phyloP scores from a whole-genome alignment of 495 filamentous ascomycete genomes.

The Monascus purpureus region DNA sequence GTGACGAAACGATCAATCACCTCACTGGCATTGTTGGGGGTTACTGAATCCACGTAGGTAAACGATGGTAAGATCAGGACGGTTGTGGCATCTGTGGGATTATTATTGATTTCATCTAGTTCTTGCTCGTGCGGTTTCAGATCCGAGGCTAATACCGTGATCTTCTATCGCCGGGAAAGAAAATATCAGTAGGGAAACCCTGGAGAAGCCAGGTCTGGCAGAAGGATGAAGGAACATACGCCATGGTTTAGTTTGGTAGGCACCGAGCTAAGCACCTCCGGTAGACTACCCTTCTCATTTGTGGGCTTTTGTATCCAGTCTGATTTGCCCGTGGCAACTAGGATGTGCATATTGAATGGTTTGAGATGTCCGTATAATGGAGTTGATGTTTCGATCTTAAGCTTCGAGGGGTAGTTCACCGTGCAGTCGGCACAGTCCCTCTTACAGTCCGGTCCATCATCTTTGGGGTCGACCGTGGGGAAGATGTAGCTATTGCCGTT shows the following conservation, averaged over 20 bases:
- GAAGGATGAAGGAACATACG: conserved; percentile 35
- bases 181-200: no score
- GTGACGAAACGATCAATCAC: conserved; percentile 59
- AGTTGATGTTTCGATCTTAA: conserved; percentile 56
- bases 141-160: conserved; percentile 90
- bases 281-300: conserved; percentile 78
- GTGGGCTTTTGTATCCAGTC: conserved; percentile 84
- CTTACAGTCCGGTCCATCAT: conserved; percentile 75
- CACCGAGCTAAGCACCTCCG: conserved; percentile 63
- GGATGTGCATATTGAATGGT: conserved; percentile 68
- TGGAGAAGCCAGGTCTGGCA: no score
- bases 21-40: conserved; percentile 47
- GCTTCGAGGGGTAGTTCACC: conserved; percentile 56
- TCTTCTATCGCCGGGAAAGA: conserved; percentile 42
- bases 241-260: conserved; percentile 52
- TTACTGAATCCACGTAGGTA: conserved; percentile 68
- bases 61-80: conserved; percentile 82
- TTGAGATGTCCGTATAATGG: conserved; percentile 77
- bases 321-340: conserved; percentile 83
- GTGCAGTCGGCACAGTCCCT: conserved; percentile 76
- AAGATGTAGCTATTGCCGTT: conserved; percentile 21
- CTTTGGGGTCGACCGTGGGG: conserved; percentile 43
- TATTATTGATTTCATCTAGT: conserved; percentile 19
- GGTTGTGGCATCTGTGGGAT: conserved; percentile 48
- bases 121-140: conserved; percentile 49